phyloP scores from a whole-genome alignment of 169 alveolate species.

The Plasmodium inui region DNA sequence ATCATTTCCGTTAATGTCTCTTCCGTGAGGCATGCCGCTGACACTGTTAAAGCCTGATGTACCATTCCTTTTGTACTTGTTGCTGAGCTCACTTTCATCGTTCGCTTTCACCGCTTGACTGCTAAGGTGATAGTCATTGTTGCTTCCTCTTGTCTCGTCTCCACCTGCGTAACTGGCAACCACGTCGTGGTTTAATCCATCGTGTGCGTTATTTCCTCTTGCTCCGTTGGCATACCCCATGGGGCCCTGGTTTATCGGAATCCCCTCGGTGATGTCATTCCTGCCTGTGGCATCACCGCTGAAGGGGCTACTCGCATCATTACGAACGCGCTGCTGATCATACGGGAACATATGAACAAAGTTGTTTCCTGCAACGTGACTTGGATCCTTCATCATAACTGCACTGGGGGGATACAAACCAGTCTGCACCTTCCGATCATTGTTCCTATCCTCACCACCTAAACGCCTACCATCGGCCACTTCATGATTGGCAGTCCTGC shows the following conservation, averaged over 20 bases:
- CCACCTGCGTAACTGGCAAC: neutral
- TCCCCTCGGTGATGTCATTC: neutral
- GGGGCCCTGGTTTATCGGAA: neutral
- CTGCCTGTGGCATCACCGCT: neutral
- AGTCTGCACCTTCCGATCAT: neutral
- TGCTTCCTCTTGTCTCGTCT: neutral
- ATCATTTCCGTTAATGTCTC: neutral
- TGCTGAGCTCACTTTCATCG: neutral
- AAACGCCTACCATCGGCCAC: constrained; percentile 11
- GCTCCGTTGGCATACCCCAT: neutral
- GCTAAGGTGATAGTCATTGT: neutral
- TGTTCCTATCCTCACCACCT: constrained; percentile 19
- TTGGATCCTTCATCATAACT: neutral
- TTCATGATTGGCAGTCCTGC: constrained; percentile 24
- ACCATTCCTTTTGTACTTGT: neutral
- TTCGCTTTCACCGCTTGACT: neutral
- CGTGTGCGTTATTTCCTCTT: neutral
- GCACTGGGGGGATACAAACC: neutral
- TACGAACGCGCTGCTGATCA: neutral
- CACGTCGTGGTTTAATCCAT: neutral
- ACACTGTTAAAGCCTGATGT: neutral
- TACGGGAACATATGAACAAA: neutral
- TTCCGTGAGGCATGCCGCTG: neutral
- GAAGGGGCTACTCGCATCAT: neutral
- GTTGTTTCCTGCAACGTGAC: neutral